phyloP scores from a whole-genome alignment of 495 filamentous ascomycete species.

The Hypoxylon fragiforme region DNA sequence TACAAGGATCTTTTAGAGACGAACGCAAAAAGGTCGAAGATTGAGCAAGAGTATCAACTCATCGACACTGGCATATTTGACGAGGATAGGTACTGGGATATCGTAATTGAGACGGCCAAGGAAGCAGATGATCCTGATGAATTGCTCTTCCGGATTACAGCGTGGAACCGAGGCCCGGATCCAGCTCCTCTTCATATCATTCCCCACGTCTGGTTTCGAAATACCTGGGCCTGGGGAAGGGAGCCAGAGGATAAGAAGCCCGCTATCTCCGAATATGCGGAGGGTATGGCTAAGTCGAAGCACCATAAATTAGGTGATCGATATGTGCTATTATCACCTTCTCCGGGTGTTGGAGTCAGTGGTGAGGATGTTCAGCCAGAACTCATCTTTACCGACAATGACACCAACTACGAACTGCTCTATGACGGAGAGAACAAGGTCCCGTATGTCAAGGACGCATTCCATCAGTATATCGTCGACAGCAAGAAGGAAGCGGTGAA shows the following conservation, averaged over 20 bases:
- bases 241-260: slow-evolving; percentile 75
- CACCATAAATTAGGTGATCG: slow-evolving; percentile 80
- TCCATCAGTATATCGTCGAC: slow-evolving; percentile 85
- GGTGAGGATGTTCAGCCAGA: slow-evolving; percentile 81
- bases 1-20: slow-evolving; percentile 84
- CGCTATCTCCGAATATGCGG: slow-evolving; percentile 62
- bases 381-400: slow-evolving; percentile 92
- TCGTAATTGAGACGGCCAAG: slow-evolving; percentile 95
- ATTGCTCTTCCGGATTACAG: slow-evolving; percentile 90
- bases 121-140: slow-evolving; percentile 87
- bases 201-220: slow-evolving; percentile 95
- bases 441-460: slow-evolving; percentile 92
- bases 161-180: slow-evolving; percentile 92
- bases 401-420: slow-evolving; percentile 79
- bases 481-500: slow-evolving; percentile 80
- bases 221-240: slow-evolving; percentile 92
- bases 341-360: slow-evolving; percentile 75
- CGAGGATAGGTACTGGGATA: slow-evolving; percentile 95
- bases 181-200: slow-evolving; percentile 89
- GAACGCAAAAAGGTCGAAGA: slow-evolving; percentile 72
- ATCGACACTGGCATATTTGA: slow-evolving; percentile 89
- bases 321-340: slow-evolving; percentile 84
- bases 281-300: slow-evolving; percentile 69
- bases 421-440: slow-evolving; percentile 77
- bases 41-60: slow-evolving; percentile 87